phyloP scores from a whole-genome alignment of 179 eudicot species.

The Carnegiea gigantea region DNA sequence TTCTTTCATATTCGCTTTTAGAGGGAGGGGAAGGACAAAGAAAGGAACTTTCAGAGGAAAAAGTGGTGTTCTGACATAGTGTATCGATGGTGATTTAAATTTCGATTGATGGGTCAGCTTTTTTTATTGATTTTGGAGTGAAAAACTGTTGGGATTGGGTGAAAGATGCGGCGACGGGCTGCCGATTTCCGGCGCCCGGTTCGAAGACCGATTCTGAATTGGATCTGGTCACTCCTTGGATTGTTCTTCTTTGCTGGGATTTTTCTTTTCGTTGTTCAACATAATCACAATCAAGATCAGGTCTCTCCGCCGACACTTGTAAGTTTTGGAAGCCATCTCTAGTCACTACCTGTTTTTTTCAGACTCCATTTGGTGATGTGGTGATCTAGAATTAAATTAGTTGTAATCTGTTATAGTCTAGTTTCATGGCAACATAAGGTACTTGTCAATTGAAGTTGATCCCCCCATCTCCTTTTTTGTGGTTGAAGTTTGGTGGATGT shows the following conservation, averaged over 20 bases:
- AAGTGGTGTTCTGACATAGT: neutral
- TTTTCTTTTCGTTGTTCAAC: constrained; percentile 67
- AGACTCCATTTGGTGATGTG: neutral
- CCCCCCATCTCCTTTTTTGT: neutral
- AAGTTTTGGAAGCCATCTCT: constrained; percentile 19
- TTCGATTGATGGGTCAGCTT: constrained; percentile 26
- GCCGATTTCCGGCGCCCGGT: constrained; percentile 92
- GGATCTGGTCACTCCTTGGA: constrained; percentile 83
- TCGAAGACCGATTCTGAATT: constrained; percentile 59
- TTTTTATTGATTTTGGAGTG: constrained; percentile 31
- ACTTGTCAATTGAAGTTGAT: constrained; percentile 4
- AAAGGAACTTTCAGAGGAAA: neutral
- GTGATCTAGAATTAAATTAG: neutral
- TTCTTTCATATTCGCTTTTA: neutral
- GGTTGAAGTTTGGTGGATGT: neutral
- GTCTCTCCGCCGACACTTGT: constrained; percentile 55
- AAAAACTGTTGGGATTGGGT: constrained; percentile 21
- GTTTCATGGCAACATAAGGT: neutral
- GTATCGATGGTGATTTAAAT: neutral
- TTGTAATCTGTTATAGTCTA: neutral
- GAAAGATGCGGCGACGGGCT: constrained; percentile 80
- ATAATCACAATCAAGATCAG: constrained; percentile 55
- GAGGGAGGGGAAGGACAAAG: neutral
- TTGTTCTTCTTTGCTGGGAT: constrained; percentile 57
- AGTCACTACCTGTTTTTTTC: neutral